Conservation (phyloP, 2,329 filamentous ascomycete species). For the Fusarium ambrosium region DNA sequence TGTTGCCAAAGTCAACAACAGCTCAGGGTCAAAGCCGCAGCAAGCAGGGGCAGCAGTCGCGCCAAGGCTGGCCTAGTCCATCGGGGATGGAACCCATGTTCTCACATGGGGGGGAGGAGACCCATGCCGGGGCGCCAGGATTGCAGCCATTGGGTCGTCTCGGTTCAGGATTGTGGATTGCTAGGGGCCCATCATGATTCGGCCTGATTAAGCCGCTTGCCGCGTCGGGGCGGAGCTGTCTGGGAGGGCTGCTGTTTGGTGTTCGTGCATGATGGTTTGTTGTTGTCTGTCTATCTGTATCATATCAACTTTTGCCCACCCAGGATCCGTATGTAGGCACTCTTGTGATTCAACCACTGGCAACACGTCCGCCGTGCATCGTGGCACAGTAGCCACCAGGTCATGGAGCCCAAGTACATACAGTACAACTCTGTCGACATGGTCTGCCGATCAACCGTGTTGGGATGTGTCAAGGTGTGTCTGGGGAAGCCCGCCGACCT, state of each 20-base stretch:
- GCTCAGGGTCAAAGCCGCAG: conserved; percentile 24
- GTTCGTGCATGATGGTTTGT: conserved; percentile 35
- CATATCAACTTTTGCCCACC: conserved; percentile 19
- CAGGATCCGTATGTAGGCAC: neutral
- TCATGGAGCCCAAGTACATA: neutral
- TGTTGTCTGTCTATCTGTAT: conserved; percentile 23
- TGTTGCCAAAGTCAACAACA: conserved; percentile 29
- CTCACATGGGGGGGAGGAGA: conserved; percentile 22
- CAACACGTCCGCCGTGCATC: conserved; percentile 21
- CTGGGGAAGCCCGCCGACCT: conserved; percentile 48
- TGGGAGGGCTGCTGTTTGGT: conserved; percentile 22
- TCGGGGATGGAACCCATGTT: conserved; percentile 34
- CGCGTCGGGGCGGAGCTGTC: conserved; percentile 11
- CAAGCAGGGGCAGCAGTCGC: conserved; percentile 24
- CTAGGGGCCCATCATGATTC: conserved; percentile 18
- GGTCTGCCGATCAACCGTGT: conserved; percentile 42
- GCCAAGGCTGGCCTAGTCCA: conserved; percentile 42
- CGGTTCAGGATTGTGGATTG: conserved; percentile 27
- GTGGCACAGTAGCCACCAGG: conserved; percentile 28
- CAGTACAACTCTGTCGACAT: conserved; percentile 3
- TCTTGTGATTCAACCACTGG: conserved; percentile 22
- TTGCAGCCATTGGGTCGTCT: conserved; percentile 32
- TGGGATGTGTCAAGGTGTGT: conserved; percentile 36
- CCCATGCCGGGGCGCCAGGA: conserved; percentile 36
- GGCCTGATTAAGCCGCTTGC: conserved; percentile 35